phyloP scores from a whole-genome alignment of 2,329 filamentous ascomycete species.

The Ophiostoma pallidulum region DNA sequence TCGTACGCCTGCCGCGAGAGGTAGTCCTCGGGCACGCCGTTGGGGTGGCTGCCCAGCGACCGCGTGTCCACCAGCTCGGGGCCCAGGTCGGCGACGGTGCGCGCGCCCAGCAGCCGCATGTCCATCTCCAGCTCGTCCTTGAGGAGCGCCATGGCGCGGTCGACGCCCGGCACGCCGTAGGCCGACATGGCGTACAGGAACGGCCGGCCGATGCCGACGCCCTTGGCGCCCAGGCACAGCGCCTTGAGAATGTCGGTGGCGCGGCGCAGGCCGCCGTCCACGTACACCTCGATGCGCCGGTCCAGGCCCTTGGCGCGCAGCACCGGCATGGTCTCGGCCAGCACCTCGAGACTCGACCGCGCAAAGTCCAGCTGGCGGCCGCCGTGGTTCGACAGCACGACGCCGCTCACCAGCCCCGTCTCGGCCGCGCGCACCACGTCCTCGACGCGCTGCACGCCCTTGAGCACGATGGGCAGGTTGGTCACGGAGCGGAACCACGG shows the following conservation, averaged over 20 bases:
- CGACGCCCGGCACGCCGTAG: slow-evolving; percentile 79
- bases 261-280: slow-evolving; percentile 84
- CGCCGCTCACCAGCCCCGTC: slow-evolving; percentile 64
- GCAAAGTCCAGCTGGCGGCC: slow-evolving; percentile 90
- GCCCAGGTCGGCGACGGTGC: slow-evolving; percentile 64
- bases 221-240: slow-evolving; percentile 80
- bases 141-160: slow-evolving; percentile 82
- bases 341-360: slow-evolving; percentile 76
- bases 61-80: slow-evolving; percentile 71
- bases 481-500: slow-evolving; percentile 89
- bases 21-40: slow-evolving; percentile 39
- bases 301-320: slow-evolving; percentile 65
- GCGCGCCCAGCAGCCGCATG: slow-evolving; percentile 85
- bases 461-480: slow-evolving; percentile 88
- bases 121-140: slow-evolving; percentile 99
- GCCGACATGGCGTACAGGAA: slow-evolving; percentile 95
- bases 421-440: slow-evolving; percentile 86
- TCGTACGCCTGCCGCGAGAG: slow-evolving; percentile 44
- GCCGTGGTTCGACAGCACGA: slow-evolving; percentile 93
- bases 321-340: slow-evolving; percentile 88
- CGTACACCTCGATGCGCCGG: slow-evolving; percentile 72
- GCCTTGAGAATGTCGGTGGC: slow-evolving; percentile 95
- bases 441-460: slow-evolving; percentile 93
- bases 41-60: slow-evolving; percentile 50
- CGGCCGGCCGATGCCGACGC: slow-evolving; percentile 86